Evolutionary conservation across 257 asterid species (phyloP).

Genomic region (Nyctanthes arbortristis): DNA sequence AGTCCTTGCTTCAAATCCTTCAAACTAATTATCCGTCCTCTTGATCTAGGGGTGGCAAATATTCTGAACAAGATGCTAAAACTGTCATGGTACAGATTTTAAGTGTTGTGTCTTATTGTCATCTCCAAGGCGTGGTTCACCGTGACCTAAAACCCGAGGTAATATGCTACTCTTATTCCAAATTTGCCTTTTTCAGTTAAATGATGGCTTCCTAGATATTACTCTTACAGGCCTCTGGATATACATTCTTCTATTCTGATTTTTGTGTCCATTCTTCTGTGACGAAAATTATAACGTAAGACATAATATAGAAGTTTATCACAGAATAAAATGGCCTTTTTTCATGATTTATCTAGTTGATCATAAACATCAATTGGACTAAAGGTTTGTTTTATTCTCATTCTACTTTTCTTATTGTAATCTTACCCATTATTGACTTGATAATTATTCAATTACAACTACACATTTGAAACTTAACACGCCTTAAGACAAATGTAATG

Average conservation of each 20-base stretch:
- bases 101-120: slow-evolving; percentile 72
- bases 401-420: no score
- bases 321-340: neutral
- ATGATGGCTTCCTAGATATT: neutral
- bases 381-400: no score
- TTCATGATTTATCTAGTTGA: neutral
- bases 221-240: neutral
- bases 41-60: slow-evolving; percentile 65
- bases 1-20: neutral
- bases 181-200: neutral
- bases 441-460: no score
- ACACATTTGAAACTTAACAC: no score
- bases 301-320: neutral
- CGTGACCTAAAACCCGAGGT: slow-evolving; percentile 83
- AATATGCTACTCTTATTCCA: neutral
- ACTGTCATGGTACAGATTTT: slow-evolving; percentile 63
- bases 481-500: no score
- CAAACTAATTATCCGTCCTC: slow-evolving; percentile 17
- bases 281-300: neutral
- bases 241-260: neutral
- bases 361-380: neutral
- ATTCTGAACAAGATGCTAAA: slow-evolving; percentile 69
- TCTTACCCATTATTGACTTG: no score
- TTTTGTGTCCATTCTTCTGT: neutral
- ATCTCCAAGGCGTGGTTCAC: slow-evolving; percentile 84